Percentiles rank a stretch among this genome's conserved stretches.
Evolutionary conservation across 2,329 filamentous ascomycete genomes (phyloP).

Genomic region (Hirsutella minnesotensis): DNA sequence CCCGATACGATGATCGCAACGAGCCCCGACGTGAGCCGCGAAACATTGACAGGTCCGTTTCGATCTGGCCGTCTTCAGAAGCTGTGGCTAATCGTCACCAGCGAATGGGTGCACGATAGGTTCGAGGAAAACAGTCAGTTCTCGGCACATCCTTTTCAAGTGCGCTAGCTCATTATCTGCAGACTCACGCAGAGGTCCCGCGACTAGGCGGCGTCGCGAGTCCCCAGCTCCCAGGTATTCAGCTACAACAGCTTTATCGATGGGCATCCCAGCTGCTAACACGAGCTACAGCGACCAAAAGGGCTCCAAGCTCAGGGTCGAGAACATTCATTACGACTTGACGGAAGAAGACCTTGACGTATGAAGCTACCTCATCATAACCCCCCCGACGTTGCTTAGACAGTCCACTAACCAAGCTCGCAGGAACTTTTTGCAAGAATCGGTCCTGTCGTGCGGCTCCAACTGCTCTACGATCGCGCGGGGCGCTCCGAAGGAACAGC

Average conservation of each 20-base stretch:
- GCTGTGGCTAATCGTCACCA: conserved; percentile 17
- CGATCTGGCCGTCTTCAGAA: neutral
- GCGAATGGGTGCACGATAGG: conserved; percentile 91
- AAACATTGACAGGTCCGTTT: conserved; percentile 57
- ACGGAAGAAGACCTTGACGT: conserved; percentile 76
- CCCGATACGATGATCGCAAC: neutral
- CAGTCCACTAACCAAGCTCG: conserved; percentile 13
- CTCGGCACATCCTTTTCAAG: neutral
- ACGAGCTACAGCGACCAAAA: conserved; percentile 30
- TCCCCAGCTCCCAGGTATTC: conserved; percentile 27
- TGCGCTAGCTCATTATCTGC: neutral
- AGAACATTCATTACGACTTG: conserved; percentile 88
- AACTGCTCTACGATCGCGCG: conserved; percentile 73
- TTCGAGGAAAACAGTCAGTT: conserved; percentile 61
- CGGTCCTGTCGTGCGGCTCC: conserved; percentile 56
- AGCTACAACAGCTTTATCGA: too few species aligned
- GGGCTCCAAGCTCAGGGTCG: conserved; percentile 66
- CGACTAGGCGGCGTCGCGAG: conserved; percentile 29
- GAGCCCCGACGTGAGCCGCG: conserved; percentile 46
- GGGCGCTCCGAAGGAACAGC: conserved; percentile 79
- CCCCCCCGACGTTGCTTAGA: neutral
- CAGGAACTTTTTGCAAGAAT: conserved; percentile 75
- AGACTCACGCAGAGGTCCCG: conserved; percentile 28
- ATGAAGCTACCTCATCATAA: conserved; percentile 9
- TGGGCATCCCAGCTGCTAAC: conserved; percentile 4